Evolutionary conservation across 805 yeast species (phyloP), one percentile per base, ranked within the genome.

Genomic region (Kluyveromyces nonfermentans): DNA sequence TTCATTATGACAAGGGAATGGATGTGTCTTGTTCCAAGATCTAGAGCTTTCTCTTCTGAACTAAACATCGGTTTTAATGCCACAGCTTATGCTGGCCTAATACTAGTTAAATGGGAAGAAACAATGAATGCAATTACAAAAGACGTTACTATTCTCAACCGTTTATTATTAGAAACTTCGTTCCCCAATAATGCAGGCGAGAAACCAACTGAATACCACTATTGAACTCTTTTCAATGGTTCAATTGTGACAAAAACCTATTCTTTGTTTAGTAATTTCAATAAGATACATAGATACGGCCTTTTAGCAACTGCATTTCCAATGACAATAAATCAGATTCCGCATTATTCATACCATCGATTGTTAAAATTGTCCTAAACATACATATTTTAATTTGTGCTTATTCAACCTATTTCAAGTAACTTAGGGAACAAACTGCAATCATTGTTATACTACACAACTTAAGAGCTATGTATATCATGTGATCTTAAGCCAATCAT

Each of bases 21-120:
- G 85, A 76, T 90, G 65, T 76, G 88, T 76, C 62, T 85, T 18
- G 81, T 88, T n/a, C 97, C 98, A 15, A 75, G 97, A 55, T 68
- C 82, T 2, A 55, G 59, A 15, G 80, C 82, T 1, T 68, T 65
- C 40, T 79, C 71, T 54, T 70, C 72, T 35, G 68, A 68, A 7
- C 44, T 67, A 39, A 63, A 80, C 25, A 42, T 59, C 6, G 83
- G 90, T 46, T 73, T 88, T 52, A 90, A 90, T 58, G 73, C 96
- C 0, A 74, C 87, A 37, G 97, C 95, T 0, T 77, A 75, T 46
- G 69, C 85, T 48, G 97, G 97, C 1, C 63, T 90, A 50, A 59
- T 89, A 40, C 71, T 85, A 45, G 89, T 88, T 41, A 89, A 85
- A 61, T 72, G 80, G 55, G 73, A 75, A 43, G 78, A 77, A 38